Conservation (phyloP, 1,284 basidiomycete genomes). For the Sporisorium scitamineum region DNA sequence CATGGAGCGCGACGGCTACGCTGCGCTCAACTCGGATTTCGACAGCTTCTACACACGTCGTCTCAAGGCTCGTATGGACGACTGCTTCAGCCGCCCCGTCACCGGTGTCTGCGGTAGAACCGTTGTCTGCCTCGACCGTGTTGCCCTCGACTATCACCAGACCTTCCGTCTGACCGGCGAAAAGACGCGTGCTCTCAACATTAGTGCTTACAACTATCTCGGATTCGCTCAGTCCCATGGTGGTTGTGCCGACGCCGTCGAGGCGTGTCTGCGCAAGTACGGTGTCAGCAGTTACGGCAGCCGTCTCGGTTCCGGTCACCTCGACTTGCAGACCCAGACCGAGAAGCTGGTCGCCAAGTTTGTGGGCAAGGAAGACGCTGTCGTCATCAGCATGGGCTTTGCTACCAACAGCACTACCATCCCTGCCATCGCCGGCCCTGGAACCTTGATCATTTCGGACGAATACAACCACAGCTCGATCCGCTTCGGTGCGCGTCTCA, state of each 20-base stretch:
- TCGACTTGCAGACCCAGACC: constrained; percentile 83
- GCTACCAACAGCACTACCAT: constrained; percentile 97
- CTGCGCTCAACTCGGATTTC: constrained; percentile 96
- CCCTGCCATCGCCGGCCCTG: constrained; percentile 89
- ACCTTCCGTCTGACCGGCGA: constrained; percentile 84
- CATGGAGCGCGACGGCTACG: constrained; percentile 74
- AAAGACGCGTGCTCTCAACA: constrained; percentile 87
- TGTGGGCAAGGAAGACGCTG: constrained; percentile 86
- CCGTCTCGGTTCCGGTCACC: constrained; percentile 84
- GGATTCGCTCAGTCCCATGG: constrained; percentile 95
- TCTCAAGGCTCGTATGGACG: constrained; percentile 91
- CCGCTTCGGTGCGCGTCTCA: constrained; percentile 89
- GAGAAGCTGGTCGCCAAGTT: constrained; percentile 92
- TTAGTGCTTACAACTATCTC: constrained; percentile 99
- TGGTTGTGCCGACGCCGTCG: constrained; percentile 91
- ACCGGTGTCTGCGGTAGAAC: constrained; percentile 96
- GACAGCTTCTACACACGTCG: constrained; percentile 99
- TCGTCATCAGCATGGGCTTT: constrained; percentile 96
- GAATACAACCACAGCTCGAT: constrained; percentile 97
- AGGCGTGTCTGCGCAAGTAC: constrained; percentile 70
- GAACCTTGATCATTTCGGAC: constrained; percentile 95
- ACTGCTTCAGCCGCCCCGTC: constrained; percentile 92
- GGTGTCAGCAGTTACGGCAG: constrained; percentile 83
- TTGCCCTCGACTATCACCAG: constrained; percentile 83
- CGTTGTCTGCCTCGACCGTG: constrained; percentile 86